Base-by-base conservation (phyloP, 140 eudicot genomes). In the Flaveria floridana region DNA sequence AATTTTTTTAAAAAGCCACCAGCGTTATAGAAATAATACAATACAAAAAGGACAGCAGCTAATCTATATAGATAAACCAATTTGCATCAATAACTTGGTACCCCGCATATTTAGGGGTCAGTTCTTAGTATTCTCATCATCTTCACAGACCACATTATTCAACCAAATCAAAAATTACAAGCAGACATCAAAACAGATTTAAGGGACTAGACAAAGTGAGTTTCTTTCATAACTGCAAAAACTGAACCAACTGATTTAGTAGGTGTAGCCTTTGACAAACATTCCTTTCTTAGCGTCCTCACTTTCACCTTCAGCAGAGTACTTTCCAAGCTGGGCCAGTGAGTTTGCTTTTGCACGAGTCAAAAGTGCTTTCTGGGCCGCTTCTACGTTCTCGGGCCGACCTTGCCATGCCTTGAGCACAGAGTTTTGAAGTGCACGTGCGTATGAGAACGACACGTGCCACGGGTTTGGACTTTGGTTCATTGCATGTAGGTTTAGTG, bases 381-480 rank as follows among this genome's bases (percentile, higher is more conserved):
- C 98, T 70, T 92, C 94, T 0, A 77, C 67, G 9, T 92, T 92
- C 82, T 89, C 96, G 1, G 96, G 96, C n/a, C 62, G 83, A 16
- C 96, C 98, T 83, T 89, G 95, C 98, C 98, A 87, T 73, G 98
- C 79, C 90, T 87, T 92, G 7, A 92, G 91, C 70, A 89, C 95
- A 0, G 89, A 78, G 90, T 92, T 92, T 74, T 92, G 98, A 48
- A 92, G 86, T 28, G 98, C 98, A 19, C 96, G 91, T 20, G 98
- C 98, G 28, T 92, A 92, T 12, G 98, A 92, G 85, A 92, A 92
- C 28, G 98, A 92, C 28, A 92, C 95, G 46, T 92, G 98, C 98
- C 98, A 92, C 37, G 98, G 98, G 92, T 92, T 92, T 28, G 96
- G 98, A 74, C 92, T 89, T 70, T 92, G 96, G 84, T 92, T 92